Evolutionary conservation across 2,329 filamentous ascomycete species (phyloP), one percentile per base, ranked within the genome.

Genomic region (Teratosphaeria destructans): DNA sequence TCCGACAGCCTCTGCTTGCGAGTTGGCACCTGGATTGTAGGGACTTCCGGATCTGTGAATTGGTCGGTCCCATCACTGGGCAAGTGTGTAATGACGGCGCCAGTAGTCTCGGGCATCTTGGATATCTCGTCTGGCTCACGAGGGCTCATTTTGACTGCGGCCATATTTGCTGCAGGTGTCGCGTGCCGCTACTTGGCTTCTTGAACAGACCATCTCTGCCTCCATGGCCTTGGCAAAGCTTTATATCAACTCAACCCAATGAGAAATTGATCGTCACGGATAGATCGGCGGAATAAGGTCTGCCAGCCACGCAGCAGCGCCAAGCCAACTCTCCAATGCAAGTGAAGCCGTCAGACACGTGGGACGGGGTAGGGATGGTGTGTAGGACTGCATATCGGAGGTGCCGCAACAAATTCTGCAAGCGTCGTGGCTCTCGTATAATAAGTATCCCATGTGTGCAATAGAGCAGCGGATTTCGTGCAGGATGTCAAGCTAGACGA

Each of bases 1-100:
- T 64, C 62, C 35, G 57, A 60, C 34, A 63, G 27, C 11, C 59
- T 59, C 49, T 64, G 62, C 34, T 43, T 57, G 27, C 57, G 59
- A 23, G 58, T 58, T 54, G 58, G 58, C 12, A 58, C 55, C 52
- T 60, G 47, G 19, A 16, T 6, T 7, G 55, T 58, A 37, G 58
- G 54, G 26, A 37, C 54, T 26, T 32, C 54, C 49, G 58, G 58
- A 27, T 60, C 58, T 11, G 52, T 39, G 6, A 39, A 39, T 39
- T 39, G 14, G 11, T 39, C 14, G 14, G 4, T 16, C 35, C 14
- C 35, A 39, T 39, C 14, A 39, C 35, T 39, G 3, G 35, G 14
- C 10, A 16, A 39, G 35, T 11, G 10, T 11, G 35, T 12, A 12
- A 39, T 39, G 8, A 39, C 35, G 6, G 10, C 35, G 16, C 35